Conservation (phyloP, 768 basidiomycete genomes). For the Kwoniella dejecticola region DNA sequence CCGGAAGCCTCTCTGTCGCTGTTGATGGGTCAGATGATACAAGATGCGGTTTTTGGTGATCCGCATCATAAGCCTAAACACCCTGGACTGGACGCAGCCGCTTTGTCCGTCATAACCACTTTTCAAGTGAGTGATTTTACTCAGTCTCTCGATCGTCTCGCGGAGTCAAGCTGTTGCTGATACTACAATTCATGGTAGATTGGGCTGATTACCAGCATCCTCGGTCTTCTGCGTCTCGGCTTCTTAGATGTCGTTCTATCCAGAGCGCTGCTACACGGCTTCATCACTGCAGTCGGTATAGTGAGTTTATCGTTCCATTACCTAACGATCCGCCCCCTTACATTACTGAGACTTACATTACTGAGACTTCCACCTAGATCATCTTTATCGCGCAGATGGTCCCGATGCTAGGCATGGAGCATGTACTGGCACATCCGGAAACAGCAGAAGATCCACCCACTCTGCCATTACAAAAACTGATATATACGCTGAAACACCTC, state of each 20-base stretch:
- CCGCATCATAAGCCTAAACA: slow-evolving; percentile 58
- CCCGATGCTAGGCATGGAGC: slow-evolving; percentile 80
- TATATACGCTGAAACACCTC: slow-evolving; percentile 69
- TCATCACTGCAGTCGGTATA: slow-evolving; percentile 70
- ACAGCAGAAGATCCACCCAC: slow-evolving; percentile 56
- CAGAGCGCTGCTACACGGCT: slow-evolving; percentile 81
- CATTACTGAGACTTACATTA: neutral
- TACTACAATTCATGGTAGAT: slow-evolving; percentile 60
- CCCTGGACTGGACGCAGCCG: slow-evolving; percentile 64
- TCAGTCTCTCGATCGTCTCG: neutral
- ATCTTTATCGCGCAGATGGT: slow-evolving; percentile 73
- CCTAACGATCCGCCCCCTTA: too few relatives aligned
- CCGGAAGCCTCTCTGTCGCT: slow-evolving; percentile 87
- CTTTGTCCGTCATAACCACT: slow-evolving; percentile 77
- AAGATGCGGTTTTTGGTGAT: slow-evolving; percentile 64
- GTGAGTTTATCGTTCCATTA: slow-evolving; percentile 18
- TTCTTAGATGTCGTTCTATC: slow-evolving; percentile 93
- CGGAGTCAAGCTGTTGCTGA: neutral
- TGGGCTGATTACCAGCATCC: slow-evolving; percentile 77
- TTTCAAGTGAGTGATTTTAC: slow-evolving; percentile 65
- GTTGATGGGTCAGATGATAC: slow-evolving; percentile 81
- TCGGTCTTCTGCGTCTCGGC: slow-evolving; percentile 85
- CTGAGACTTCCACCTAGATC: slow-evolving; percentile 59
- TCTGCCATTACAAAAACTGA: slow-evolving; percentile 72
- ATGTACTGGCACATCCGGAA: slow-evolving; percentile 37